phyloP scores from a whole-genome alignment of 257 asterid genomes.

The Cordia subcordata region DNA sequence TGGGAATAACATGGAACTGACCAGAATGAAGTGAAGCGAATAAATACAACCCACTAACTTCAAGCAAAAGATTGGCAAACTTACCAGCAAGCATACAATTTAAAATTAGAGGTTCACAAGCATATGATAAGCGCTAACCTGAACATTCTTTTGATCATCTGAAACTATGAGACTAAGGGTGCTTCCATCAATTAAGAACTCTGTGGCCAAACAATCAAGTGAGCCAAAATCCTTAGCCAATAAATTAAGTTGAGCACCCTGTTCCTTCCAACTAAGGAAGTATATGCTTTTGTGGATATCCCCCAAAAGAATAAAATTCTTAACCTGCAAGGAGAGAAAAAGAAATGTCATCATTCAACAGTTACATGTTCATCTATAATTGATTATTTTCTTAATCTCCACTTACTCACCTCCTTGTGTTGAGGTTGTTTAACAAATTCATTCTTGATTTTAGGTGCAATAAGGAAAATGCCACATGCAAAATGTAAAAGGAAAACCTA shows the following conservation, averaged over 20 bases:
- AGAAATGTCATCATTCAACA: not conserved
- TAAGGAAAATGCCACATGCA: no score
- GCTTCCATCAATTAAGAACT: slow-evolving; percentile 92
- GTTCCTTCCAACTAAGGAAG: slow-evolving; percentile 98
- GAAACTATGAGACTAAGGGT: slow-evolving; percentile 93
- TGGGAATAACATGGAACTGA: not conserved
- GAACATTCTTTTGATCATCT: slow-evolving; percentile 94
- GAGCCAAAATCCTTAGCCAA: slow-evolving; percentile 94
- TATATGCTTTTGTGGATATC: slow-evolving; percentile 95
- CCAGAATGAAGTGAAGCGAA: not conserved
- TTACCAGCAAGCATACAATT: not conserved
- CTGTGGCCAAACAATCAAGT: slow-evolving; percentile 91
- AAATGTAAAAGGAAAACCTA: no score
- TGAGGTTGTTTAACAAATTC: no score
- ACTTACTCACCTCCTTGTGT: no score
- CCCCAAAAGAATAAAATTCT: slow-evolving; percentile 90
- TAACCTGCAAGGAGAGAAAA: slow-evolving; percentile 55
- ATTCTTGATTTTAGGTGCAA: no score
- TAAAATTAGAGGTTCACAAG: not conserved
- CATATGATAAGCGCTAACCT: slow-evolving; percentile 41
- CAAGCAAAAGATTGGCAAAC: not conserved
- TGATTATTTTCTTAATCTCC: no score
- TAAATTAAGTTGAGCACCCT: slow-evolving; percentile 82
- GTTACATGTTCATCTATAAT: no score
- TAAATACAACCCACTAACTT: not conserved